Evolutionary conservation across 225 moss, liverwort and hornwort genomes (phyloP).

Genomic region (Marchantia paleacea): DNA sequence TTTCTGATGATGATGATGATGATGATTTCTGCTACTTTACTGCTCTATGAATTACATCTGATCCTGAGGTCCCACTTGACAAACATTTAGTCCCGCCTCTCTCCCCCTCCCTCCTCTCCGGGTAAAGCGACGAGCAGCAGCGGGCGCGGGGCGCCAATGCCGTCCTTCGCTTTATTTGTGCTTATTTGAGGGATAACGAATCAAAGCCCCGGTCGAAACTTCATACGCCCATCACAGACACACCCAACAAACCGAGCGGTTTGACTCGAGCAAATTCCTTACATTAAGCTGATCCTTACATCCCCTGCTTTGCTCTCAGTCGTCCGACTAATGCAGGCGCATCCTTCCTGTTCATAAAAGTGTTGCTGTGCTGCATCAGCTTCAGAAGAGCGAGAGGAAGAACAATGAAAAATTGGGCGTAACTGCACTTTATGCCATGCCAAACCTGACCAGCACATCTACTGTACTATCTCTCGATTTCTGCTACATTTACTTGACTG

Average conservation of each 20-base stretch:
- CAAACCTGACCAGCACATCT: conserved; percentile 37
- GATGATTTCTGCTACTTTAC: conserved; percentile 21
- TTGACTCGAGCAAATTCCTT: conserved; percentile 30
- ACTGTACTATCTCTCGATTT: conserved; percentile 35
- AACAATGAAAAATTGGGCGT: conserved; percentile 37
- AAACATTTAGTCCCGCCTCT: conserved; percentile 14
- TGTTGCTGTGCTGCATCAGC: conserved; percentile 33
- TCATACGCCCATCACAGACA: conserved; percentile 37
- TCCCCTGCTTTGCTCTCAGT: conserved; percentile 33
- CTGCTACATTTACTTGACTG: conserved; percentile 35
- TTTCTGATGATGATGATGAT: conserved; percentile 12
- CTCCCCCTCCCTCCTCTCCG: conserved; percentile 14
- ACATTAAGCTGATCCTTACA: conserved; percentile 36
- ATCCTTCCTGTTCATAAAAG: conserved; percentile 25
- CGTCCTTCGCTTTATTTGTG: conserved; percentile 17
- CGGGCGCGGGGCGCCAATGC: conserved; percentile 1
- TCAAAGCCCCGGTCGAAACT: conserved; percentile 23
- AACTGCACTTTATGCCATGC: conserved; percentile 22
- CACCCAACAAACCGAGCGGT: conserved; percentile 26
- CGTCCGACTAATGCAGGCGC: conserved; percentile 32
- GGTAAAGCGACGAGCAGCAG: conserved; percentile 16
- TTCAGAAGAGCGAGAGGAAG: conserved; percentile 30
- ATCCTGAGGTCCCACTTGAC: conserved; percentile 29
- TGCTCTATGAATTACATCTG: conserved; percentile 31
- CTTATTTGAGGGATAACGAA: conserved; percentile 30